Base-by-base conservation (phyloP, 768 basidiomycete species). In the Termitomyces sp. region DNA sequence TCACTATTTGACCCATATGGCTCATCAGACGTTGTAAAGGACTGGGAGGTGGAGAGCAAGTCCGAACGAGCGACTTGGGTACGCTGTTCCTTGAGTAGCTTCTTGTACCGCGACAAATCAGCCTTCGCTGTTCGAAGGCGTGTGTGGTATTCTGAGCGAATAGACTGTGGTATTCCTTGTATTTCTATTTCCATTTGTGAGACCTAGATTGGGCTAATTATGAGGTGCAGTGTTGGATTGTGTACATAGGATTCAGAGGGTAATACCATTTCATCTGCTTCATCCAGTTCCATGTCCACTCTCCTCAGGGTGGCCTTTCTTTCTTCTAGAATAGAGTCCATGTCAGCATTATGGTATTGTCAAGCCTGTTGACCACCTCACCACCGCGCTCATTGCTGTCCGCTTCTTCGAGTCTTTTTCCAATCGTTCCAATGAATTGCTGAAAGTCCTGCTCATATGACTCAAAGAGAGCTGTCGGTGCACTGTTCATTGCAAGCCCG, bases 131-230 rank as follows among this genome's bases (percentile, higher is more conserved):
- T 76, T 63, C 85, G 82, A 56, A 97, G 83, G 62, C 93, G 86
- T 20, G 81, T 73, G 63, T 90, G 87, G 71, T 95, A 96, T 63
- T 86, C 84, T 0, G 87, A 76, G 55, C 90, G 85, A 67, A 95
- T 81, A 25, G 91, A 89, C 69, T 92, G 88, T 0, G 95, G 94
- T 70, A 98, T 94, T 11, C 93, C 91, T 68, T 95, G 94, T 7
- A 96, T 88, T 77, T 99, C 97, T 60, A 99, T 90, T 77, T 98
- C 96, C 96, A 99, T 97, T 84, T 99, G 97, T 51, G 94, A 94
- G 66, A 98, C 84, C 96, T 98, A 66, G 4, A 25, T 20, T 42
- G 43, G 49, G 37, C 54, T 38, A 37, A 49, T 63, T 64, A 31
- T 53, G 57, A 29, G 48, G 46, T 45, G 36, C 7, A 49, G 56